Conservation (phyloP, 257 asterid species). For the Plantago elongata region DNA sequence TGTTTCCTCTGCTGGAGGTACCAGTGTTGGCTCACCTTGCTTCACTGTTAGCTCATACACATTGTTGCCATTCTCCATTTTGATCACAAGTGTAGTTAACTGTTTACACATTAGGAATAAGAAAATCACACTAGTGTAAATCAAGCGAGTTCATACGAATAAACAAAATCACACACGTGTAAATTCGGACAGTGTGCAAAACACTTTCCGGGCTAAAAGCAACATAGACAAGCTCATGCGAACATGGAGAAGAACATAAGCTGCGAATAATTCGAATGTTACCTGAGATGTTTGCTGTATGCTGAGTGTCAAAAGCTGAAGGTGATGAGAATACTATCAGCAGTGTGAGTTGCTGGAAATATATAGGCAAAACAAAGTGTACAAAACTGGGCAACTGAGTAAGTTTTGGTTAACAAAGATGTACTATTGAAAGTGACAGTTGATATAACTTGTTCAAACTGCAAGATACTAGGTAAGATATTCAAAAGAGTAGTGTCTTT, state of each 20-base stretch:
- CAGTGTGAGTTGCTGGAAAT: constrained; percentile 20
- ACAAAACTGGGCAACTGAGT: constrained; percentile 18
- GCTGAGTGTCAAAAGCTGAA: constrained; percentile 4
- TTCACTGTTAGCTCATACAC: constrained; percentile 41
- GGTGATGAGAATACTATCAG: constrained; percentile 9
- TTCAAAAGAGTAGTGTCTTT: not conserved
- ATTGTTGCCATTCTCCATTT: constrained; percentile 49
- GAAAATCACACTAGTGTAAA: no score
- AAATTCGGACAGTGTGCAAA: no score
- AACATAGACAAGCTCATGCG: not conserved
- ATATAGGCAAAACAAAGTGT: constrained; percentile 32
- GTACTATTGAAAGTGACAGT: constrained; percentile 46
- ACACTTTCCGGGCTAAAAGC: not conserved
- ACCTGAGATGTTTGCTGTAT: constrained; percentile 10
- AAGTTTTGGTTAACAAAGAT: constrained; percentile 62
- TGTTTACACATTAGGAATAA: no score
- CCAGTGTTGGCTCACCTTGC: constrained; percentile 49
- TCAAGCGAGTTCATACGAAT: no score
- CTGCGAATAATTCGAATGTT: constrained; percentile 4
- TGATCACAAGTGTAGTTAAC: constrained; percentile 8
- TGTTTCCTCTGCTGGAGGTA: constrained; percentile 63
- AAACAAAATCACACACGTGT: no score
- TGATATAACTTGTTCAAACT: constrained; percentile 11
- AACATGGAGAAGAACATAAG: not conserved
- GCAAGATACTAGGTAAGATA: not conserved